Conservation (phyloP, 163 green algal species). For the Scenedesmus sp. region DNA sequence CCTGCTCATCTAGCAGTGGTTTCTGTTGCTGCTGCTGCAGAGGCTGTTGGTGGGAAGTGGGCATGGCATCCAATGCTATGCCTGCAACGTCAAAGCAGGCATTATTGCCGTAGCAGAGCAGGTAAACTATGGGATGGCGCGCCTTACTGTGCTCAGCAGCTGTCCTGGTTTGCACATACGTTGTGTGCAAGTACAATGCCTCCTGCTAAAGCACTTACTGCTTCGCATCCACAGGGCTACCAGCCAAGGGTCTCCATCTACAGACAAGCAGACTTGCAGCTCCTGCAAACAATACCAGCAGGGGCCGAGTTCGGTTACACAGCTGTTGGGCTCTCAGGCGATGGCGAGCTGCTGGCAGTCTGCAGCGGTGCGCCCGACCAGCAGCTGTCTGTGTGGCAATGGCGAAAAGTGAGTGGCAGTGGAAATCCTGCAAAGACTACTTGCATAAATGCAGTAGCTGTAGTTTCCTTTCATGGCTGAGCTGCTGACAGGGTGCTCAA, state of each 20-base stretch:
- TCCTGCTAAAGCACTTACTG: not conserved
- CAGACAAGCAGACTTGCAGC: conserved; percentile 43
- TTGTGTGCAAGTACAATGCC: not conserved
- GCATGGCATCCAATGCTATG: conserved; percentile 57
- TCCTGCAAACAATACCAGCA: conserved; percentile 36
- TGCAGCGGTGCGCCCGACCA: conserved; percentile 53
- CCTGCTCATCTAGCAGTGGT: not conserved
- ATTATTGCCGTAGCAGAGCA: conserved; percentile 62
- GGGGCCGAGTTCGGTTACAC: conserved; percentile 50
- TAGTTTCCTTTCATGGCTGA: no score
- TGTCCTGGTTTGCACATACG: not conserved
- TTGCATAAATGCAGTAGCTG: not conserved
- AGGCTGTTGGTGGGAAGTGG: conserved; percentile 35
- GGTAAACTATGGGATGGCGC: conserved; percentile 42
- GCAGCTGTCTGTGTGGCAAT: conserved; percentile 56
- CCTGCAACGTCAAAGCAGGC: conserved; percentile 48
- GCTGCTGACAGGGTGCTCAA: not conserved
- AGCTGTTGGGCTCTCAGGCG: conserved; percentile 54
- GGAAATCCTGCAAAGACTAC: not conserved
- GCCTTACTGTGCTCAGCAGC: not conserved
- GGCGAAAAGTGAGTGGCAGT: conserved; percentile 57
- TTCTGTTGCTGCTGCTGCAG: conserved; percentile 11
- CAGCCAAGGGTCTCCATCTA: conserved; percentile 52
- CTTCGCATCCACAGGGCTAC: conserved; percentile 45
- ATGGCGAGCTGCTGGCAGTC: conserved; percentile 62